Evolutionary conservation across 768 basidiomycete species (phyloP), one percentile per base, ranked within the genome.

Genomic region (Termitomyces sp.): DNA sequence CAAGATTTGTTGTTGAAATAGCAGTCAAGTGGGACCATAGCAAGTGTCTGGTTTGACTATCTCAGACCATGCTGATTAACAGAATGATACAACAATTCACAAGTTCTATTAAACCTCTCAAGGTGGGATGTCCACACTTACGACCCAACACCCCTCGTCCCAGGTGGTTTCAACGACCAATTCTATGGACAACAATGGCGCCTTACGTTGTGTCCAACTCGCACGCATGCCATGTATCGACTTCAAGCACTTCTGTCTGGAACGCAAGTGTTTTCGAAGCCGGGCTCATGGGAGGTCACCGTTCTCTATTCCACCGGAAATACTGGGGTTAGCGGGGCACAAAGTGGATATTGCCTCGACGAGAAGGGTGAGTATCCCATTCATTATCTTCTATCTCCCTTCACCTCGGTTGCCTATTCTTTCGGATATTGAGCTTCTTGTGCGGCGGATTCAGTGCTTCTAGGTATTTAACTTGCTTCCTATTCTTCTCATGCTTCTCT

Each of bases 181-280:
- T 64, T 66, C 22, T 80, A 76, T 58, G 80, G 78, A 6, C 73
- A 6, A 63, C 72, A 37, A 68, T 65, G 37, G 70, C 72, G 13
- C 69, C 80, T n/a, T 70, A 75, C 54, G 79, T 80, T 46, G 71
- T 79, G 8, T 77, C 76, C 13, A 74, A 71, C 15, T 80, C 78
- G 0, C 74, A 78, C 48, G 71, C 66, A 47, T 68, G 69, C 53
- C 64, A 75, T 37, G 57, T 71, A 70, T 9, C 69, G n/a, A 69
- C 9, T 64, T 78, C 47, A 67, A 75, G 12, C 36, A 62, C 24
- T 62, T 63, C 45, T 81, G 76, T 60, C 68, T 69, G n/a, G 41
- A 62, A 22, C 72, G 80, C 30, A 79, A 81, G 60, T 82, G 81
- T 81, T 79, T 57, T 81, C 59, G 7, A 82, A 82, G 55, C 71